Percentiles rank a stretch among this genome's conserved stretches.
Evolutionary conservation across 1,284 basidiomycete genomes (phyloP).

Genomic region (Fomitopsis palustris): DNA sequence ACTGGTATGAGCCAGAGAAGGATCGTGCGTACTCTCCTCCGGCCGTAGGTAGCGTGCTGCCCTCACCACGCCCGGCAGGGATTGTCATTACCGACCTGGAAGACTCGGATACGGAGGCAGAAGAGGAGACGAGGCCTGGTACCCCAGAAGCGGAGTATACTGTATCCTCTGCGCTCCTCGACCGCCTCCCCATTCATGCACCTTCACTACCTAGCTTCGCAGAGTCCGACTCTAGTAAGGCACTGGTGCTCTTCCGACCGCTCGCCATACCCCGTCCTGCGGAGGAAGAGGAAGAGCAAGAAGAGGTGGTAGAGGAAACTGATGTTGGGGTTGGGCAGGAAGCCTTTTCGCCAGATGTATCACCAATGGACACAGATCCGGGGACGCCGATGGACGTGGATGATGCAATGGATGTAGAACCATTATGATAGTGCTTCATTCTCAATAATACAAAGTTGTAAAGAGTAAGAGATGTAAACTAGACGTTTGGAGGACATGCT

Average conservation of each 20-base stretch:
- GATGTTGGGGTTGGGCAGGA: slow-evolving; percentile 1
- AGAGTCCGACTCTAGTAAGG: slow-evolving; percentile 34
- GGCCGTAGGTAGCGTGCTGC: slow-evolving; percentile 12
- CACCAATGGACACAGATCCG: slow-evolving; percentile 7
- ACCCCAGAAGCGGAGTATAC: slow-evolving; percentile 19
- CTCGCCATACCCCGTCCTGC: slow-evolving; percentile 24
- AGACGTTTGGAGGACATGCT: not conserved
- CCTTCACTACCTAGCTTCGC: slow-evolving; percentile 13
- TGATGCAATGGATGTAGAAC: slow-evolving; percentile 62
- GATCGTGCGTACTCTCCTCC: slow-evolving; percentile 43
- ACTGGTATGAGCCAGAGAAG: slow-evolving; percentile 69
- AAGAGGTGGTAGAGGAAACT: slow-evolving; percentile 13
- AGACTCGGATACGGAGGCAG: slow-evolving; percentile 39
- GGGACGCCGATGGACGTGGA: slow-evolving; percentile 29
- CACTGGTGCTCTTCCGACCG: slow-evolving; percentile 58
- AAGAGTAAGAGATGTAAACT: no score
- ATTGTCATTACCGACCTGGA: slow-evolving; percentile 64
- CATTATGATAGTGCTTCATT: slow-evolving; percentile 7
- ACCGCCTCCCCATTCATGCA: slow-evolving; percentile 26
- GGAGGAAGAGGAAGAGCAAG: slow-evolving; percentile 14
- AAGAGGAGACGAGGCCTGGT: slow-evolving; percentile 17
- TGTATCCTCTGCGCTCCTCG: slow-evolving; percentile 47
- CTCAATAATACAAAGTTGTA: not conserved
- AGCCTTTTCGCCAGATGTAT: slow-evolving; percentile 5
- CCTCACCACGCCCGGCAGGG: slow-evolving; percentile 31